A percentile compares a stretch with the other conserved stretches of the same genome.
phyloP scores from a whole-genome alignment of 1,139 yeast genomes.

The Nakaseomyces nivariensis region DNA sequence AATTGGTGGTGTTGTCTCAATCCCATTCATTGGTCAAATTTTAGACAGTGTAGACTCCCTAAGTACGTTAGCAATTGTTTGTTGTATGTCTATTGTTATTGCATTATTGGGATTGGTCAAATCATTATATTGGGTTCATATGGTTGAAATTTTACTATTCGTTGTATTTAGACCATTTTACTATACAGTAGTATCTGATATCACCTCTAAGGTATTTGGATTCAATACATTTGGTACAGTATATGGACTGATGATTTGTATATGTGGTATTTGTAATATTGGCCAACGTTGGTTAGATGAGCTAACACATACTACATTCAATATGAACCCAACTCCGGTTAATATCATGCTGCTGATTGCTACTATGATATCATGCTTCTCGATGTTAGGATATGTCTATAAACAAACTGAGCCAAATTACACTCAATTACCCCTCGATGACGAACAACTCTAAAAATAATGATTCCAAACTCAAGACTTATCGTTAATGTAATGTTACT shows the following conservation, averaged over 20 bases:
- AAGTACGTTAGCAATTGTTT: constrained; percentile 44
- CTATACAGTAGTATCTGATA: constrained; percentile 86
- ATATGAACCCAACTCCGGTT: constrained; percentile 71
- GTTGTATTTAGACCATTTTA: constrained; percentile 88
- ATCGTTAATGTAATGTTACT: no score
- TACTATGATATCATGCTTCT: constrained; percentile 10
- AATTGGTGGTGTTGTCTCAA: constrained; percentile 72
- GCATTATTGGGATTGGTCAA: constrained; percentile 61
- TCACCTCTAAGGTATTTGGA: constrained; percentile 87
- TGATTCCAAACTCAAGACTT: no score
- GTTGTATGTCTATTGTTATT: constrained; percentile 45
- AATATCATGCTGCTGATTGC: constrained; percentile 42
- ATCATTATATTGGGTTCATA: constrained; percentile 41
- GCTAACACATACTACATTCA: constrained; percentile 54
- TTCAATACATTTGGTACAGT: constrained; percentile 84
- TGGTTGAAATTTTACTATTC: constrained; percentile 55
- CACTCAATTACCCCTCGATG: neutral
- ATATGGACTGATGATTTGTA: constrained; percentile 77
- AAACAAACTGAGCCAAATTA: neutral
- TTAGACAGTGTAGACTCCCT: constrained; percentile 66
- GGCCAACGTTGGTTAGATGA: constrained; percentile 61
- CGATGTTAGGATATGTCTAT: constrained; percentile 2
- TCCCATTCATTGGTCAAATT: constrained; percentile 78
- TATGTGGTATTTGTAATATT: constrained; percentile 70
- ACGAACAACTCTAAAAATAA: neutral